Percentiles rank a stretch among this genome's conserved stretches.
Conservation (phyloP, 116 monocot species). For the Cymodocea nodosa region DNA sequence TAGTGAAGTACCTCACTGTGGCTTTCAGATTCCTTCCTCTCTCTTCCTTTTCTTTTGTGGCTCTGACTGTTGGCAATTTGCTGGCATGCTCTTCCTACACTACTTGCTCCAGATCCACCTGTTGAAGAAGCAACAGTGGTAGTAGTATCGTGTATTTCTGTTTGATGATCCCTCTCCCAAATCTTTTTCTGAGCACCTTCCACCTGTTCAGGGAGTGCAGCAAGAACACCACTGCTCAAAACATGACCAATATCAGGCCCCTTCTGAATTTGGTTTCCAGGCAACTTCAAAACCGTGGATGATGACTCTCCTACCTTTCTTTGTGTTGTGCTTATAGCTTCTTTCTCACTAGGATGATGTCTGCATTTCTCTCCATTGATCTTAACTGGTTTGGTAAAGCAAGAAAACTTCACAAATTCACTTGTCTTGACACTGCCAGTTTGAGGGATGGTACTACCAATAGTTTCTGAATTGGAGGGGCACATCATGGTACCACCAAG, state of each 20-base stretch:
- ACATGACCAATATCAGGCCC: not conserved
- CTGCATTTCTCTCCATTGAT: not conserved
- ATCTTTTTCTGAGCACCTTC: conserved; percentile 3
- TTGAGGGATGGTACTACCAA: no score
- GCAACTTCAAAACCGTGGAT: conserved; percentile 27
- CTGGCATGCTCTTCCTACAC: conserved; percentile 19
- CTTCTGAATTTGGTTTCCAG: conserved; percentile 26
- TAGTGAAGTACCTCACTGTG: conserved; percentile 48
- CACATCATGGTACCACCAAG: conserved; percentile 11
- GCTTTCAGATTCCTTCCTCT: conserved; percentile 44
- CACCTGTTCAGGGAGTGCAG: not conserved
- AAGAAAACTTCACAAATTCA: conserved; percentile 17
- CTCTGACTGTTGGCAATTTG: conserved; percentile 10
- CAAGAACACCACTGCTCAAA: not conserved
- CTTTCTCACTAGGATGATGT: conserved; percentile 1
- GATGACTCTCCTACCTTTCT: conserved; percentile 14
- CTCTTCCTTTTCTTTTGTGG: conserved; percentile 25
- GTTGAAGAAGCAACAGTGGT: conserved; percentile 36
- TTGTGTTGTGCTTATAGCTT: not conserved
- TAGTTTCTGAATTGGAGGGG: conserved; percentile 5
- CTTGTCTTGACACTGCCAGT: no score
- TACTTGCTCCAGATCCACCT: conserved; percentile 39
- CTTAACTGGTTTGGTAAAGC: conserved; percentile 8
- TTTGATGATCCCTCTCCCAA: conserved; percentile 5
- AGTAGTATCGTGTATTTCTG: conserved; percentile 12